phyloP scores from a whole-genome alignment of 768 basidiomycete species.

The Lepiota brunneoincarnata region DNA sequence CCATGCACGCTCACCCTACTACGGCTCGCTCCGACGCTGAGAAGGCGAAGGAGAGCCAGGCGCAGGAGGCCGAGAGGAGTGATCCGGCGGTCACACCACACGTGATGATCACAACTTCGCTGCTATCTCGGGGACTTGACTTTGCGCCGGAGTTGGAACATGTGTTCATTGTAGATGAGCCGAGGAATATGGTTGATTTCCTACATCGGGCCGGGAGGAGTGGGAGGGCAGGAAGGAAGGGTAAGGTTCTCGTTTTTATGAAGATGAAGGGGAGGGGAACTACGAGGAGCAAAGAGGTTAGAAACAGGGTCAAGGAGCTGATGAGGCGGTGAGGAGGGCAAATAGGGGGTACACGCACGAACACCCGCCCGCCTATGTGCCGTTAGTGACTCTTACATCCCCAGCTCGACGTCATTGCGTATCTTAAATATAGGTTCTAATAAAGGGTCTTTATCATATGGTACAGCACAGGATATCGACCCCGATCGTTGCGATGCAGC shows the following conservation, averaged over 20 bases:
- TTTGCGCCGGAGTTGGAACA: slow-evolving; percentile 76
- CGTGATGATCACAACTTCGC: slow-evolving; percentile 85
- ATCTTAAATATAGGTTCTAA: too few relatives aligned
- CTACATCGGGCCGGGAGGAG: slow-evolving; percentile 87
- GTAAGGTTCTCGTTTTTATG: slow-evolving; percentile 76
- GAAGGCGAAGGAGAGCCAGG: slow-evolving; percentile 6
- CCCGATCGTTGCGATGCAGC: too few relatives aligned
- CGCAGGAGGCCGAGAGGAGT: slow-evolving; percentile 10
- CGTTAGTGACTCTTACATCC: too few relatives aligned
- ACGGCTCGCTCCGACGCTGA: neutral
- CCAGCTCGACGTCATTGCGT: too few relatives aligned
- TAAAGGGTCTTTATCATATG: too few relatives aligned
- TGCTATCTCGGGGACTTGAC: slow-evolving; percentile 88
- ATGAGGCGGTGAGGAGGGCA: neutral
- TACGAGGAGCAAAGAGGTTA: slow-evolving; percentile 46
- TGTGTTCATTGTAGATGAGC: slow-evolving; percentile 86
- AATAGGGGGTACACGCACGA: neutral
- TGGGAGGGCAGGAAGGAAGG: slow-evolving; percentile 68
- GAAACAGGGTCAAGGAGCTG: slow-evolving; percentile 46
- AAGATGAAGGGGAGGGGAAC: slow-evolving; percentile 67
- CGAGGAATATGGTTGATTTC: slow-evolving; percentile 89
- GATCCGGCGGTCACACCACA: slow-evolving; percentile 44
- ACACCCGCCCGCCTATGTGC: neutral
- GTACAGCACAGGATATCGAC: too few relatives aligned
- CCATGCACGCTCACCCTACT: slow-evolving; percentile 8